Conservation (phyloP, 2,329 filamentous ascomycete genomes). For the Colletotrichum sidae region DNA sequence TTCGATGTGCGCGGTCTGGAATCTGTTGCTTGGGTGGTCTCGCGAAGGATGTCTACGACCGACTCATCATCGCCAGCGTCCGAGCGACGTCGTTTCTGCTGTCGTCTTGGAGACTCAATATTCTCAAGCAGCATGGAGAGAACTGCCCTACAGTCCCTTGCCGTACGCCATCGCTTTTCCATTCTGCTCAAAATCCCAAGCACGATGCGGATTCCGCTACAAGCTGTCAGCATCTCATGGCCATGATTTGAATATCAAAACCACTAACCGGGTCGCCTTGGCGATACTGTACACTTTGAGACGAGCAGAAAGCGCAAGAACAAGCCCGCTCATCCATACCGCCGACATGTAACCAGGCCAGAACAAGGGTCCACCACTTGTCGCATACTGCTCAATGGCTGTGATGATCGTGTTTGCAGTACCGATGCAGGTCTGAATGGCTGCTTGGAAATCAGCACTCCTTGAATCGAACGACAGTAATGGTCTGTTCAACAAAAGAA, state of each 20-base stretch:
- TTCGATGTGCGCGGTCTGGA: too few species aligned
- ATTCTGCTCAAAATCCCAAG: slow-evolving; percentile 14
- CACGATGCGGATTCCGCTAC: slow-evolving; percentile 13
- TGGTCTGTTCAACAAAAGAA: slow-evolving; percentile 49
- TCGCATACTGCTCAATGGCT: slow-evolving; percentile 15
- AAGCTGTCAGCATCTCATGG: background rate
- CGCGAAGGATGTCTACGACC: too few species aligned
- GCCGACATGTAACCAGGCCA: slow-evolving; percentile 51
- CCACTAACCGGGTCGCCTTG: slow-evolving; percentile 15
- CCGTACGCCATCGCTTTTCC: slow-evolving; percentile 23
- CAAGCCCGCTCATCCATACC: slow-evolving; percentile 51
- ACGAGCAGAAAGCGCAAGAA: slow-evolving; percentile 46
- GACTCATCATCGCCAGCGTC: background rate
- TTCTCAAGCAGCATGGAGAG: slow-evolving; percentile 17
- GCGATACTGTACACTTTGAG: slow-evolving; percentile 8
- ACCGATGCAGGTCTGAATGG: slow-evolving; percentile 27
- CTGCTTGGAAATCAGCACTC: slow-evolving; percentile 24
- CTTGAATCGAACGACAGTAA: slow-evolving; percentile 45
- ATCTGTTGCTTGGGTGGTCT: too few species aligned
- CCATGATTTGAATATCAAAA: background rate
- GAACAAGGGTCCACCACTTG: slow-evolving; percentile 29
- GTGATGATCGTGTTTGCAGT: slow-evolving; percentile 20
- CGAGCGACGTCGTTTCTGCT: slow-evolving; percentile 7
- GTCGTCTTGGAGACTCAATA: background rate
- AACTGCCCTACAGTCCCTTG: slow-evolving; percentile 31